phyloP scores from a whole-genome alignment of 345 rosid species.

The Alliaria petiolata region DNA sequence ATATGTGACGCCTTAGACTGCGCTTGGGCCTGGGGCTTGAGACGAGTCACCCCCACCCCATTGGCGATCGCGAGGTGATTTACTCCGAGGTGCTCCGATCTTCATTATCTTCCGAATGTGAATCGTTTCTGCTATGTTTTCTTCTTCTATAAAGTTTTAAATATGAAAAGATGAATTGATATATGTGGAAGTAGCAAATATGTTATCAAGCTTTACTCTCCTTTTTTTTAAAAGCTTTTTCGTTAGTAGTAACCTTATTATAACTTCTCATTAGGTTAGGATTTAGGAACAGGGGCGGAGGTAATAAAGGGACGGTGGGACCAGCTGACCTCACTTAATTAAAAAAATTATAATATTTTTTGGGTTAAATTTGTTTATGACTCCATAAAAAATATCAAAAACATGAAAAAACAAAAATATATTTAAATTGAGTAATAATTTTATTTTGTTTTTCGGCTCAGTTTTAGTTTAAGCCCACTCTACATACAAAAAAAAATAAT shows the following conservation, averaged over 20 bases:
- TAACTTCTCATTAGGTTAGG: not conserved
- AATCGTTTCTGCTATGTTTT: not conserved
- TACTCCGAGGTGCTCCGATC: constrained; percentile 15
- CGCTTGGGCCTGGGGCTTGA: not conserved
- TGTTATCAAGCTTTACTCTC: not conserved
- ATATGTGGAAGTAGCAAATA: not conserved
- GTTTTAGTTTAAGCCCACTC: too few relatives aligned
- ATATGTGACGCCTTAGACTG: not conserved
- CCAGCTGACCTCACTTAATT: too few relatives aligned
- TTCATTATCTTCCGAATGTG: constrained; percentile 21
- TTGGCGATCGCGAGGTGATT: constrained; percentile 21
- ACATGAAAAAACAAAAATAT: too few relatives aligned
- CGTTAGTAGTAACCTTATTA: not conserved
- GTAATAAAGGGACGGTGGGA: too few relatives aligned
- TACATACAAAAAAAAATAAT: too few relatives aligned
- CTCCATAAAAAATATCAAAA: too few relatives aligned
- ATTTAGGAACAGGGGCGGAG: too few relatives aligned
- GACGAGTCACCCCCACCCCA: constrained; percentile 12
- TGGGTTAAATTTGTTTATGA: too few relatives aligned
- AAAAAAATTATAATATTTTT: too few relatives aligned
- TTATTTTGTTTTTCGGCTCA: too few relatives aligned
- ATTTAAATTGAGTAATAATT: too few relatives aligned
- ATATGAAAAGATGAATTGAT: not conserved
- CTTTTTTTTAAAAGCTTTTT: too few relatives aligned
- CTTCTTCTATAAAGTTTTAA: constrained; percentile 8